These are phyloP conservation scores for Wickerhamomyces sp. DNA, from an alignment of 1,139 yeast genomes.

Conservation along the genomic window DNA sequence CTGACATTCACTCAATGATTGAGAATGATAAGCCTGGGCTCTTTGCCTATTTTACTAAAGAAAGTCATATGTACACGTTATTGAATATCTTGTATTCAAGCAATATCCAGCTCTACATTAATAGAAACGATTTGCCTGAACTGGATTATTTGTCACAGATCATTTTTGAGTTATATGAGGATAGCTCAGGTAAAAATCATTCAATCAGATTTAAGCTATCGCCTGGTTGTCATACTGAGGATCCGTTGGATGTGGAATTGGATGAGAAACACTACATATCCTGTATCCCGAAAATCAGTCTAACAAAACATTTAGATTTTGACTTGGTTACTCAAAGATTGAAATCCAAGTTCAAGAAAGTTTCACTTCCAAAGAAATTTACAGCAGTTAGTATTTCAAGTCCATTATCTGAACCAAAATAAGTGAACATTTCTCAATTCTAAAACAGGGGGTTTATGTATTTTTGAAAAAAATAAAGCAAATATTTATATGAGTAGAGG, in stretches of 20 bases:
- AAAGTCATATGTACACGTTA: constrained; percentile 92
- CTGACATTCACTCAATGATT: constrained; percentile 78
- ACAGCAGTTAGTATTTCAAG: constrained; percentile 86
- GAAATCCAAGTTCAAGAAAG: constrained; percentile 79
- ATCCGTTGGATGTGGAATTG: constrained; percentile 92
- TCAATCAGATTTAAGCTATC: constrained; percentile 84
- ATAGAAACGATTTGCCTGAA: constrained; percentile 93
- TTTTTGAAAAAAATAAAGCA: neutral
- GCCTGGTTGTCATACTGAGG: constrained; percentile 98
- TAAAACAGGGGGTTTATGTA: neutral
- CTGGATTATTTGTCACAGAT: constrained; percentile 94
- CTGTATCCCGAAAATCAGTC: constrained; percentile 83
- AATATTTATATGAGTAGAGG: neutral
- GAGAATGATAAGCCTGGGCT: constrained; percentile 77
- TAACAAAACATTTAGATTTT: constrained; percentile 91
- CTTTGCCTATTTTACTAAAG: constrained; percentile 91
- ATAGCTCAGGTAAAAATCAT: constrained; percentile 69
- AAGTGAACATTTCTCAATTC: neutral
- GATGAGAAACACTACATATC: constrained; percentile 97
- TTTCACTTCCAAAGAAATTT: constrained; percentile 84
- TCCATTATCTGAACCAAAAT: constrained; percentile 33
- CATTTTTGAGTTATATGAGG: constrained; percentile 89
- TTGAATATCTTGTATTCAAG: constrained; percentile 89
- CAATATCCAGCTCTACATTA: constrained; percentile 91
- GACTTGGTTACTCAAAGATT: constrained; percentile 83